Evolutionary conservation across 176 grass and related monocot species (phyloP).

Genomic region (Rhynchospora pubera): DNA sequence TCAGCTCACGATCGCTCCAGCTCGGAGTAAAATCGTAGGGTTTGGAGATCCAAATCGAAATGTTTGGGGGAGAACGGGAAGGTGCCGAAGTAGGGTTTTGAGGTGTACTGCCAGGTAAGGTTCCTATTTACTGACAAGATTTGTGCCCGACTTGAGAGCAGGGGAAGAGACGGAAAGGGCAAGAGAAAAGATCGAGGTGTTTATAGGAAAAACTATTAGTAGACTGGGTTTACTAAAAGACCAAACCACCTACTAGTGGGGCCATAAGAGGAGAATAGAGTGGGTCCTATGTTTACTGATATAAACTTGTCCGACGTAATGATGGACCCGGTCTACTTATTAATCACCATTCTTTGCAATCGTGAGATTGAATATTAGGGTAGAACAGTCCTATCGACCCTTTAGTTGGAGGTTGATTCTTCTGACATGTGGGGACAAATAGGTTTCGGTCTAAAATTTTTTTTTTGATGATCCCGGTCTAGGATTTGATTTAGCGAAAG

Average conservation of each 20-base stretch:
- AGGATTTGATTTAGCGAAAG: neutral
- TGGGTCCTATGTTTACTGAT: neutral
- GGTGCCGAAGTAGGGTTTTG: conserved; percentile 9
- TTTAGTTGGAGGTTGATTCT: neutral
- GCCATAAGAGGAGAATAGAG: neutral
- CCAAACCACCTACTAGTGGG: neutral
- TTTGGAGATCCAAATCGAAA: conserved; percentile 3
- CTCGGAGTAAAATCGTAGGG: neutral
- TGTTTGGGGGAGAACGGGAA: neutral
- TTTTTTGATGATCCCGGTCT: no score
- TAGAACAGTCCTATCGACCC: neutral
- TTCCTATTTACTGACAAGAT: neutral
- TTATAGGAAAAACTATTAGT: neutral
- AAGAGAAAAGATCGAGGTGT: neutral
- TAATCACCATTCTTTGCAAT: neutral
- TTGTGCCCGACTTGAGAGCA: neutral
- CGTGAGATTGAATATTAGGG: neutral
- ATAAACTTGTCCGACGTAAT: neutral
- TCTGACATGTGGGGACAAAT: neutral
- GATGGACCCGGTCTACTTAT: neutral
- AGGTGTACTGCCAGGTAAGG: neutral
- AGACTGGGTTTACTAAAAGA: neutral
- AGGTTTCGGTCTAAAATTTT: no score
- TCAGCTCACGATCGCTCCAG: conserved; percentile 7
- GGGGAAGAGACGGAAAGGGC: neutral